Percentiles rank a stretch among this genome's conserved stretches.
Conservation (phyloP, 441 rosid species). For the Daphne laureola region DNA sequence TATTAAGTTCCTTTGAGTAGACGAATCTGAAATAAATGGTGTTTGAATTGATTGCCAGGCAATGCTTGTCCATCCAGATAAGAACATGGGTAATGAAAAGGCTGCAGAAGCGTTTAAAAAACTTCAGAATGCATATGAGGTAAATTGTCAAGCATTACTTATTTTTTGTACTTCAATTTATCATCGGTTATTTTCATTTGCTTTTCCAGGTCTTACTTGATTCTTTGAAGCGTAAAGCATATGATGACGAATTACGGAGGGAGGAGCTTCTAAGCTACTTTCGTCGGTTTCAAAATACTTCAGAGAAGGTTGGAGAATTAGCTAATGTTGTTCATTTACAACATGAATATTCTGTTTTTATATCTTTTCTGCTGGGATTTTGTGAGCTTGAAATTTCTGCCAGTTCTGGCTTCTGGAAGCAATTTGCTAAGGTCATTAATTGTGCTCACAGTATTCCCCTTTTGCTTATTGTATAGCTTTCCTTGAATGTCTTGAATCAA, state of each 20-base stretch:
- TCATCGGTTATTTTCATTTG: not conserved
- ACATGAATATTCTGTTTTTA: too few relatives aligned
- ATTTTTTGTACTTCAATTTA: constrained; percentile 4
- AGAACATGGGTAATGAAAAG: constrained; percentile 94
- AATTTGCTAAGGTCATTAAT: too few relatives aligned
- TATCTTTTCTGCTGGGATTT: not conserved
- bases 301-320: constrained; percentile 52
- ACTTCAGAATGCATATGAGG: constrained; percentile 98
- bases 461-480: too few relatives aligned
- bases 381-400: constrained; percentile 7
- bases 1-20: constrained; percentile 4
- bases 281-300: constrained; percentile 60
- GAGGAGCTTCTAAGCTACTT: constrained; percentile 78
- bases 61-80: constrained; percentile 99
- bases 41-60: constrained; percentile 43
- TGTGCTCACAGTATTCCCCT: too few relatives aligned
- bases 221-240: constrained; percentile 69
- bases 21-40: constrained; percentile 7
- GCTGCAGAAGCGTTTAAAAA: constrained; percentile 98
- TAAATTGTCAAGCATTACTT: constrained; percentile 20
- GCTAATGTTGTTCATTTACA: too few relatives aligned
- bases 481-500: too few relatives aligned
- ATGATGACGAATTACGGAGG: constrained; percentile 80
- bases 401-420: too few relatives aligned
- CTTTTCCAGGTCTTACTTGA: constrained; percentile 63